phyloP scores from a whole-genome alignment of 1,139 yeast species.

The Geotrichum reessii region DNA sequence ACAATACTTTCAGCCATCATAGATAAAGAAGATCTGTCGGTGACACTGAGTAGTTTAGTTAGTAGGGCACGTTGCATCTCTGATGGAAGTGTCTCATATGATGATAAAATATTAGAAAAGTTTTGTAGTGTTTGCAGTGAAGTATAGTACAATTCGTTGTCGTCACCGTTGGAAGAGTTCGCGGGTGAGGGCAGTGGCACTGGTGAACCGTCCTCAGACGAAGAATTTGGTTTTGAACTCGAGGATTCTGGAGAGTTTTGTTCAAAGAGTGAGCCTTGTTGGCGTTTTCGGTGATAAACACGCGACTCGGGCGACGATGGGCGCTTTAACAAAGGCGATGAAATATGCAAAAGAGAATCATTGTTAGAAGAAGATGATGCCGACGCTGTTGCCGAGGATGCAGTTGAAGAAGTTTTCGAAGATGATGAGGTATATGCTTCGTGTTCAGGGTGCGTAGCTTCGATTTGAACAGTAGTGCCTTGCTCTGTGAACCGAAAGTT shows the following conservation, averaged over 20 bases:
- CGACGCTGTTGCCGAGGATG: neutral
- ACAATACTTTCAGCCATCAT: constrained; percentile 56
- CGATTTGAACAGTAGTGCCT: constrained; percentile 4
- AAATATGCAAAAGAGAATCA: constrained; percentile 4
- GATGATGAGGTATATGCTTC: neutral
- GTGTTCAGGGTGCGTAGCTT: neutral
- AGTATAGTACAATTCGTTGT: neutral
- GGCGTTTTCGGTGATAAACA: neutral
- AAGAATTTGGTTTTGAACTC: neutral
- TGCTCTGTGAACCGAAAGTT: constrained; percentile 6
- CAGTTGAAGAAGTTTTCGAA: neutral
- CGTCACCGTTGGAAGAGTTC: constrained; percentile 8
- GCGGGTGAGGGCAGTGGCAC: constrained; percentile 13
- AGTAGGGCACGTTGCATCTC: constrained; percentile 9
- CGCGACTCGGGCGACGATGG: neutral
- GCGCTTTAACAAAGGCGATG: constrained; percentile 3
- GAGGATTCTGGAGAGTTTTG: neutral
- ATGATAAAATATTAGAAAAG: constrained; percentile 4
- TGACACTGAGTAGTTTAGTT: constrained; percentile 40
- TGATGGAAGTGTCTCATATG: constrained; percentile 6
- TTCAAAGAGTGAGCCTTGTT: neutral
- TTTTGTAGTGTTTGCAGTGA: constrained; percentile 7
- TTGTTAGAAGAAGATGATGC: neutral
- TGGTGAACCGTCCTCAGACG: constrained; percentile 9
- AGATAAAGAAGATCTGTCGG: constrained; percentile 60